phyloP scores from a whole-genome alignment of 2,329 filamentous ascomycete species.

The Trichophyton benhamiae region DNA sequence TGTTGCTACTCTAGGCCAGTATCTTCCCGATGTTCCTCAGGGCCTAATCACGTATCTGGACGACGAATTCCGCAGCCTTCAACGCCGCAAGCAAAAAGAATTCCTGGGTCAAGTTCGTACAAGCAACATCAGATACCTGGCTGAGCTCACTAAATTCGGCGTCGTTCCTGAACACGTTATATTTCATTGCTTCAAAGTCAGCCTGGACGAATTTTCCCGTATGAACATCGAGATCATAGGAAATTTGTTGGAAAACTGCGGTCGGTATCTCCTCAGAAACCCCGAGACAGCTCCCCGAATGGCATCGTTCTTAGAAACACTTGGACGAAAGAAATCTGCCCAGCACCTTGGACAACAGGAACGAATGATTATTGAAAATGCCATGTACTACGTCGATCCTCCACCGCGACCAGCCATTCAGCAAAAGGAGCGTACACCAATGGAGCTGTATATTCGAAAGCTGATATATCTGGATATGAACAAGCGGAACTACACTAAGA shows the following conservation, averaged over 20 bases:
- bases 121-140: constrained; percentile 92
- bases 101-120: constrained; percentile 89
- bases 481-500: constrained; percentile 84
- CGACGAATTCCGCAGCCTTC: constrained; percentile 90
- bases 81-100: constrained; percentile 94
- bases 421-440: constrained; percentile 88
- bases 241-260: constrained; percentile 90
- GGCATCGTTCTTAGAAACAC: constrained; percentile 82
- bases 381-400: constrained; percentile 93
- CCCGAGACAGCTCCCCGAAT: constrained; percentile 87
- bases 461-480: constrained; percentile 88
- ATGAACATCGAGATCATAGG: constrained; percentile 99
- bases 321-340: constrained; percentile 90
- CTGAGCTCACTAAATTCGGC: constrained; percentile 94
- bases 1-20: constrained; percentile 82
- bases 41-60: constrained; percentile 85
- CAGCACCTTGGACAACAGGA: constrained; percentile 93
- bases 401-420: constrained; percentile 87
- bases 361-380: constrained; percentile 96
- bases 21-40: constrained; percentile 89
- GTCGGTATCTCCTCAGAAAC: constrained; percentile 82
- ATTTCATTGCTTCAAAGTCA: constrained; percentile 96
- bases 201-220: constrained; percentile 89
- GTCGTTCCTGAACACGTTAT: constrained; percentile 97
- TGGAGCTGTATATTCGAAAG: constrained; percentile 86